Evolutionary conservation across 495 filamentous ascomycete species (phyloP), one percentile per base, ranked within the genome.

Genomic region (Neurospora sublineolata): DNA sequence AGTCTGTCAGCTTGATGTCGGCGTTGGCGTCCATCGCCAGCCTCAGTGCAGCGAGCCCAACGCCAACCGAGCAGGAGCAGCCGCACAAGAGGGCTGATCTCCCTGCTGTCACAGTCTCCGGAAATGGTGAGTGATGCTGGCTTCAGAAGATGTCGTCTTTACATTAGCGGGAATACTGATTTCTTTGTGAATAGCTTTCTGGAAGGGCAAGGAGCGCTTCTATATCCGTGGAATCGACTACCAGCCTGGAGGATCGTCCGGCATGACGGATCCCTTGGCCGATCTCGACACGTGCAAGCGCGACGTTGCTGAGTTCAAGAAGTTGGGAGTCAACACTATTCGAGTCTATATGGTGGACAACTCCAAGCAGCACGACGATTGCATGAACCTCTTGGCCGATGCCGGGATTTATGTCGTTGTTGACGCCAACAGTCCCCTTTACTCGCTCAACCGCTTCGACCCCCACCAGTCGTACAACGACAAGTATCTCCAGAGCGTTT

Each of bases 171-270:
- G 4, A 20, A 7, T 33, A 40, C 39, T 60, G 30, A n/a, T n/a
- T 7, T 5, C 1, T 9, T 41, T 30, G 30, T 3, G 44, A 5
- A 46, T 37, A 91, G 93, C 94, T 69, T 97, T 97, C 87, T 97
- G 94, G 85, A 86, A 91, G 76, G 93, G 92, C 71, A 80, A 87
- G 73, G 80, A 89, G 12, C 90, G 94, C 73, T 98, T 97, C 87
- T 97, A 97, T 80, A 88, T 98, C 69, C 92, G 93, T 60, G 94
- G 94, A 79, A 90, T 98, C 74, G 94, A 97, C 85, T 97, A 97
- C 82, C 94, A 97, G 80, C 94, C 94, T 68, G 94, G 94, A 73
- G 94, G 94, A 72, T 91, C 92, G 27, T 94, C 93, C 30, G 83
- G 89, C 69, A 86, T 92, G 70, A 76, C 79, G 23, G 94, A 99